Evolutionary conservation across 2,329 filamentous ascomycete genomes (phyloP).

Genomic region (Neobulgaria alba): DNA sequence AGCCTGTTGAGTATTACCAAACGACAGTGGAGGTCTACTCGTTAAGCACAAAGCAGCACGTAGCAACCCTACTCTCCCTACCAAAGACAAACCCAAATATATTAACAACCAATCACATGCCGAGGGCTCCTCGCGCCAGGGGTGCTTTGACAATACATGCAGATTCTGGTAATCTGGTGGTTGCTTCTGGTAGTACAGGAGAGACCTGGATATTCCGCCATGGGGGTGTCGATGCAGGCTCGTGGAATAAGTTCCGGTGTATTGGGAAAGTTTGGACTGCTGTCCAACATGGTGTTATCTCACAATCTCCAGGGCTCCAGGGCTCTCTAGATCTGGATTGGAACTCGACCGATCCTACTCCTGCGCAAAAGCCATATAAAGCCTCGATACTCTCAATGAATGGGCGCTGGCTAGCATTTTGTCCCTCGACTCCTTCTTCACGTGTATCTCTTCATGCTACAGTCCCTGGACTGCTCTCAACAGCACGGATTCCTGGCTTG

Average conservation of each 20-base stretch:
- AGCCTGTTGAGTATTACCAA: conserved; percentile 57
- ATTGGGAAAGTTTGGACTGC: conserved; percentile 90
- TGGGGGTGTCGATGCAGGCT: conserved; percentile 33
- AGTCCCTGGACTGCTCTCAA: conserved; percentile 45
- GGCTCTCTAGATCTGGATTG: conserved; percentile 18
- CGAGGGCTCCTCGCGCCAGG: conserved; percentile 59
- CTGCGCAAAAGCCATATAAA: conserved; percentile 35
- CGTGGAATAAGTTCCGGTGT: conserved; percentile 38
- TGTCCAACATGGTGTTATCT: conserved; percentile 53
- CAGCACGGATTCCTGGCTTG: conserved; percentile 46
- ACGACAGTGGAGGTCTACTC: conserved; percentile 88
- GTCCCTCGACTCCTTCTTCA: conserved; percentile 61
- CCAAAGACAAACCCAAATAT: conserved; percentile 52
- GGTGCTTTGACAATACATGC: conserved; percentile 69
- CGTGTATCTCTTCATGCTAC: conserved; percentile 60
- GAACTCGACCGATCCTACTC: conserved; percentile 34
- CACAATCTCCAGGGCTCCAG: conserved; percentile 16
- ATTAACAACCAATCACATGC: conserved; percentile 51
- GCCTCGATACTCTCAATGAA: conserved; percentile 61
- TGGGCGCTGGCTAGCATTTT: conserved; percentile 70
- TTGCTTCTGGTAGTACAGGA: conserved; percentile 75
- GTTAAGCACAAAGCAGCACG: conserved; percentile 55
- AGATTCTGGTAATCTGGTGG: conserved; percentile 59
- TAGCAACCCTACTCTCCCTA: conserved; percentile 67
- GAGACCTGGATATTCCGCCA: conserved; percentile 75